A percentile compares a stretch with the other conserved stretches of the same genome.
Conservation (phyloP, 1,284 basidiomycete species). For the Leccinum fallax region DNA sequence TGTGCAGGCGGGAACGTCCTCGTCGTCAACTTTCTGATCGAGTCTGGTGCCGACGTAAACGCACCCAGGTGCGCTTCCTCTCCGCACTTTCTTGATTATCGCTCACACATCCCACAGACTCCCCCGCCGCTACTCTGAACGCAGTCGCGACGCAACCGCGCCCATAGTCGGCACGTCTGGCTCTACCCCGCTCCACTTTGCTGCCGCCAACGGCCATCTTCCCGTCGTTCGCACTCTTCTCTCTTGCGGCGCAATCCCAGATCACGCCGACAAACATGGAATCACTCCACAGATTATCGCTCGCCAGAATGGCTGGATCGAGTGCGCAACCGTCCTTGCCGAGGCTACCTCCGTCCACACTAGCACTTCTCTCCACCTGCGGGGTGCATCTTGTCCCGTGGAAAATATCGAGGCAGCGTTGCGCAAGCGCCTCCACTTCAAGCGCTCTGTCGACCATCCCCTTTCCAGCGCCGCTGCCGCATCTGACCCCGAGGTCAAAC, state of each 20-base stretch:
- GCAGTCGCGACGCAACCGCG: conserved; percentile 59
- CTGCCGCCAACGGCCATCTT: conserved; percentile 87
- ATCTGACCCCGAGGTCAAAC: conserved; percentile 29
- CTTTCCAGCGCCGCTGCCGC: conserved; percentile 30
- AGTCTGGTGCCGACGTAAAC: conserved; percentile 92
- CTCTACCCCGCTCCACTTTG: conserved; percentile 93
- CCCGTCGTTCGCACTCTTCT: conserved; percentile 76
- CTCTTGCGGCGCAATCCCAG: conserved; percentile 75
- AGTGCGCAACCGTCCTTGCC: conserved; percentile 60
- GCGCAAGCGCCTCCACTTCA: conserved; percentile 44
- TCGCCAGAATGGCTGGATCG: conserved; percentile 66
- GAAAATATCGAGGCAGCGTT: conserved; percentile 39
- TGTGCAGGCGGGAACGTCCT: conserved; percentile 84
- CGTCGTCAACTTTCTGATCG: conserved; percentile 85
- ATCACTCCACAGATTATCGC: conserved; percentile 76
- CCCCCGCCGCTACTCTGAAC: conserved; percentile 80
- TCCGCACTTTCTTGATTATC: not conserved
- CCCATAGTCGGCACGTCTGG: conserved; percentile 81
- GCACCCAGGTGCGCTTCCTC: conserved; percentile 65
- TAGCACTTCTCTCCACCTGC: conserved; percentile 23
- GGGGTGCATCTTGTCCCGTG: conserved; percentile 21
- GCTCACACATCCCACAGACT: conserved; percentile 46
- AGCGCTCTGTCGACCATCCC: conserved; percentile 49
- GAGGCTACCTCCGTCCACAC: conserved; percentile 13
- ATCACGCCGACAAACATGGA: conserved; percentile 84